Evolutionary conservation across 169 alveolate species (phyloP), one percentile per base, ranked within the genome.

Genomic region (Cryptosporidium xiaoi): DNA sequence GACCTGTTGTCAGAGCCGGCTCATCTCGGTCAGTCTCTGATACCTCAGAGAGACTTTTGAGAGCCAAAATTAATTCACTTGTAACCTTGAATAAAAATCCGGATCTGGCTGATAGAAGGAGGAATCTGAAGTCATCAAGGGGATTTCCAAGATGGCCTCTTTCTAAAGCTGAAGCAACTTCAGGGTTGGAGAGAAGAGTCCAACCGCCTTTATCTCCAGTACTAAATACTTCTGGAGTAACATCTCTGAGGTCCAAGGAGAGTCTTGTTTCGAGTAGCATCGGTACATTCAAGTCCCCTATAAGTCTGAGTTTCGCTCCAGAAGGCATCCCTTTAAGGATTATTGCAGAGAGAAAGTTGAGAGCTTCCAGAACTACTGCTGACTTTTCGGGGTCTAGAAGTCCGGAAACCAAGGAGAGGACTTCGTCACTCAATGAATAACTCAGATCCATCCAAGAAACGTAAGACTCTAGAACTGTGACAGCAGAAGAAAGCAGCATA

Each of bases 371-470:
- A 24, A 77, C 77, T 31, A 77, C 71, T 0, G 87, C 77, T 16
- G 87, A 77, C 27, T 77, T 60, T 13, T 18, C 13, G 13, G 87
- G 87, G 24, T 77, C 51, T 36, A 77, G 44, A 44, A 77, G 44
- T 18, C 51, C 46, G 6, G 31, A 60, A 1, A 77, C 55, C 3
- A 77, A 58, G 31, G 69, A 24, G 27, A 77, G 13, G 33, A 77
- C 87, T 40, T 77, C 87, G 15, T 77, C 44, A n/a, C 64, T 77
- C 8, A 77, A 48, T 33, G 87, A 68, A 60, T 77, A 77, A n/a
- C 64, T 60, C 27, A 77, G 58, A 62, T 77, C 87, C 36, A 77
- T 77, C 87, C 87, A 77, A 40, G 58, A 56, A 44, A 77, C 64
- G 24, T 58, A 77, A 16, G 87, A 77, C 18, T 77, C 77, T 77